Evolutionary conservation across 208 protist genomes (phyloP).

Genomic region (Trypanosoma platydactyli): DNA sequence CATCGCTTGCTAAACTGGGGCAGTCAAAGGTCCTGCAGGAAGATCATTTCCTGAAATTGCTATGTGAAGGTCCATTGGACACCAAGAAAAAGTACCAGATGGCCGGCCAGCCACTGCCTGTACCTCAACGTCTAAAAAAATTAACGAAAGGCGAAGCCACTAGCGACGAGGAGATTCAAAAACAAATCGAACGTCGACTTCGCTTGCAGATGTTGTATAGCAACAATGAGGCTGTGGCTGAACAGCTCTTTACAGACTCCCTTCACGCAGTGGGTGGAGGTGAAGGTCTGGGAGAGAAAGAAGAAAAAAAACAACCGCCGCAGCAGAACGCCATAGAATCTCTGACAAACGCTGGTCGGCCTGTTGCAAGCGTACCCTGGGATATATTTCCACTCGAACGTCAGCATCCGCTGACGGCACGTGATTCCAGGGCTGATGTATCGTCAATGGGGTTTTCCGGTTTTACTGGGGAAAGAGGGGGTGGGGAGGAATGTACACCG

Average conservation of each 20-base stretch:
- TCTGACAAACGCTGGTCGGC: background rate
- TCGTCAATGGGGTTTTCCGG: background rate
- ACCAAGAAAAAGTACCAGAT: slow-evolving; percentile 30
- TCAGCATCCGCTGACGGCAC: background rate
- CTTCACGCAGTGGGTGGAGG: background rate
- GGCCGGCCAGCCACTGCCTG: slow-evolving; percentile 27
- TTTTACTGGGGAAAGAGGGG: background rate
- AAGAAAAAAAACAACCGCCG: slow-evolving; percentile 5
- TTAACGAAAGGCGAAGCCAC: slow-evolving; percentile 1
- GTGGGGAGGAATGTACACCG: background rate
- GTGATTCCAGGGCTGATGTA: background rate
- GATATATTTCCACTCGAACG: slow-evolving; percentile 5
- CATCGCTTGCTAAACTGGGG: background rate
- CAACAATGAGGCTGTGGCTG: slow-evolving; percentile 9
- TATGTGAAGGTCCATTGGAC: slow-evolving; percentile 25
- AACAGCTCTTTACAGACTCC: background rate
- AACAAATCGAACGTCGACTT: slow-evolving; percentile 35
- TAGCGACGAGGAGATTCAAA: slow-evolving; percentile 14
- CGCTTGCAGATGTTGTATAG: slow-evolving; percentile 41
- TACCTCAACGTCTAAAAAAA: slow-evolving; percentile 4
- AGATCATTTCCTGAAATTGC: slow-evolving; percentile 22
- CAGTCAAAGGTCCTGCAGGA: slow-evolving; percentile 8
- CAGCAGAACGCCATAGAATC: background rate
- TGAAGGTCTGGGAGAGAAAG: background rate
- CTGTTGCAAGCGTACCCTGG: slow-evolving; percentile 23